phyloP scores from a whole-genome alignment of 495 filamentous ascomycete genomes.

The Polyplosphaeria fusca region DNA sequence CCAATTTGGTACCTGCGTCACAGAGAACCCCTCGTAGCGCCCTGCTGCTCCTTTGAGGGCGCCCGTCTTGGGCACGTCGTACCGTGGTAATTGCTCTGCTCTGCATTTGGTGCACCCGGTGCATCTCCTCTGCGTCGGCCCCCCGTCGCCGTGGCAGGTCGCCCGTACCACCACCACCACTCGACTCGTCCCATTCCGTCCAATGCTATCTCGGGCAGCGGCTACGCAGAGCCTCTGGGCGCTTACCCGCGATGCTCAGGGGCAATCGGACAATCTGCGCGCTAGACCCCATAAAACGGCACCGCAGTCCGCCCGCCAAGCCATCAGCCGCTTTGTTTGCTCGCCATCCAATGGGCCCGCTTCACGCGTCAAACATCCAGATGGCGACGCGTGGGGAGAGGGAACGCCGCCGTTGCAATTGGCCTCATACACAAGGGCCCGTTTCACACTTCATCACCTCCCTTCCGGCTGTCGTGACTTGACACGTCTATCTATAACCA shows the following conservation, averaged over 20 bases:
- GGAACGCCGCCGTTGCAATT: no score
- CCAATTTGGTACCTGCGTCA: constrained; percentile 32
- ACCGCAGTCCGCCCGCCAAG: constrained; percentile 1
- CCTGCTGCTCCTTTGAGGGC: constrained; percentile 13
- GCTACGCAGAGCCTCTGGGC: constrained; percentile 21
- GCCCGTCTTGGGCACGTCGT: constrained; percentile 14
- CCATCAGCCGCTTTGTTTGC: constrained; percentile 2
- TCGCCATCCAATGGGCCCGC: no score
- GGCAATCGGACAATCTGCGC: constrained; percentile 16
- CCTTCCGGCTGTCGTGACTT: no score
- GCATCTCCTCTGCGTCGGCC: no score
- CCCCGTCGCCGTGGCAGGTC: no score
- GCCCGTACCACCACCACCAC: no score
- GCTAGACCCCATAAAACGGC: constrained; percentile 16
- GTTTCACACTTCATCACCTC: no score
- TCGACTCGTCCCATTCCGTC: constrained; percentile 29
- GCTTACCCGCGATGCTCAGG: constrained; percentile 23
- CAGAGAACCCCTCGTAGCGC: constrained; percentile 10
- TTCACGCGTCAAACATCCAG: no score
- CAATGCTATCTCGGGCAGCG: constrained; percentile 29
- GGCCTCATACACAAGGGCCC: no score
- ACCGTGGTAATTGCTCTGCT: no score
- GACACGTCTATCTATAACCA: constrained; percentile 1
- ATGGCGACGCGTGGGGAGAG: no score
- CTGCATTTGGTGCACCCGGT: no score